Evolutionary conservation across 2,329 filamentous ascomycete genomes (phyloP), one percentile per base, ranked within the genome.

Genomic region (Neurospora sp.): DNA sequence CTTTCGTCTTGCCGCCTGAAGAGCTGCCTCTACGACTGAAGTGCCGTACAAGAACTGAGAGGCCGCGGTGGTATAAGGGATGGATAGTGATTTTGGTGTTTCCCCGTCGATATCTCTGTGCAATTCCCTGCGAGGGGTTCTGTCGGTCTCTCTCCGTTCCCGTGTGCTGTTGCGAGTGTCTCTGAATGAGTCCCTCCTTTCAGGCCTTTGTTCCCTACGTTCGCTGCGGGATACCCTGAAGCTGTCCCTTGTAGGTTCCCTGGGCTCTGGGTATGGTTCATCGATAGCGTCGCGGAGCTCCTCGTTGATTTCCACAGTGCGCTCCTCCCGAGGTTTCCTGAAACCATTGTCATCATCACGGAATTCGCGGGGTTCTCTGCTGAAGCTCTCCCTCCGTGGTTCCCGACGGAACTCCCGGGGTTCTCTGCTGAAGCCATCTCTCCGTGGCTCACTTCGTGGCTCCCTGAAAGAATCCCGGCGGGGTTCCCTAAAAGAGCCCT

Each of bases 41-140:
- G 87, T 87, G 6, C 96, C 96, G 77, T 97, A 98, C 2, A 99
- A 83, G 75, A 97, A 98, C 72, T 97, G 91, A 0, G 94, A 97
- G 5, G 92, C 92, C 0, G 95, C 91, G 0, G 93, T 96, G 0
- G 92, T 93, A 77, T 95, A 88, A 66, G 80, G 80, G 70, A 77
- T 73, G 67, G 75, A 78, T 37, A 76, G 71, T 5, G 52, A 62
- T 36, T 62, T 62, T 36, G 52, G 52, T 36, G 52, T 36, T n/a
- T 33, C 52, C 52, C 12, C 10, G 69, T 67, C 10, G 69, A 65
- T 11, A 67, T 33, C 40, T 71, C 5, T 62, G 36, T 10, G 38
- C 17, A 23, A 8, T 65, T 57, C 38, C 70, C n/a, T 37, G 69
- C 10, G 66, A 70, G 39, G 74, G 70, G 28, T 71, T 71, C 23